Percentiles rank a stretch among this genome's conserved stretches.
Conservation (phyloP, 1,139 yeast species). For the Yamadazyma blattariae region DNA sequence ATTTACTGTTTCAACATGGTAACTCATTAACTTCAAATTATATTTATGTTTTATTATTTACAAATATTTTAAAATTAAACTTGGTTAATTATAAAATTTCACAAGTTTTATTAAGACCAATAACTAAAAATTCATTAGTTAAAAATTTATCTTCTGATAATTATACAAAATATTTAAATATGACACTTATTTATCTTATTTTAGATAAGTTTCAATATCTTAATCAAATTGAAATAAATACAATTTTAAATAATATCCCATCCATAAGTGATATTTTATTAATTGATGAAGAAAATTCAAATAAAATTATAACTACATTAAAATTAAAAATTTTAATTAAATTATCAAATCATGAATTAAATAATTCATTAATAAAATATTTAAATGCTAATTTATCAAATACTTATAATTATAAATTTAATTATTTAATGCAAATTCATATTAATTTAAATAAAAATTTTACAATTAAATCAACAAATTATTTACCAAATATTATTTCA, state of each 20-base stretch:
- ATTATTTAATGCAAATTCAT: constrained; percentile 26
- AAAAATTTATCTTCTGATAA: constrained; percentile 56
- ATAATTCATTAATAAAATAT: constrained; percentile 8
- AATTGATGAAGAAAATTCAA: constrained; percentile 3
- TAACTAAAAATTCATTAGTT: constrained; percentile 56
- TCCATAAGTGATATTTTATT: constrained; percentile 9
- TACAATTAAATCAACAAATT: constrained; percentile 30
- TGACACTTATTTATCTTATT: constrained; percentile 37
- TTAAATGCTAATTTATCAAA: constrained; percentile 2
- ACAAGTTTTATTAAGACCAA: constrained; percentile 60
- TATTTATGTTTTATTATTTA: constrained; percentile 67
- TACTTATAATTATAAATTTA: constrained; percentile 9
- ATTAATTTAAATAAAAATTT: constrained; percentile 33
- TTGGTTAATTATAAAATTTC: constrained; percentile 54
- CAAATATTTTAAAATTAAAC: constrained; percentile 45
- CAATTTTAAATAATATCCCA: constrained; percentile 11
- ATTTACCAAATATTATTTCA: constrained; percentile 59
- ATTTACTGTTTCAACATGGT: constrained; percentile 53
- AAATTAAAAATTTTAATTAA: constrained; percentile 9
- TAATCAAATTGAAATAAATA: constrained; percentile 14
- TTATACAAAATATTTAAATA: constrained; percentile 40
- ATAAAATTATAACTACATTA: constrained; percentile 6
- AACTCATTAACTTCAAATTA: constrained; percentile 78
- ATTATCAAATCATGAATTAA: constrained; percentile 8
- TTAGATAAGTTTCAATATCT: constrained; percentile 50